These are phyloP conservation scores for Fereydounia khargensis DNA, from an alignment of 1,284 basidiomycete species.

Conservation along the genomic window DNA sequence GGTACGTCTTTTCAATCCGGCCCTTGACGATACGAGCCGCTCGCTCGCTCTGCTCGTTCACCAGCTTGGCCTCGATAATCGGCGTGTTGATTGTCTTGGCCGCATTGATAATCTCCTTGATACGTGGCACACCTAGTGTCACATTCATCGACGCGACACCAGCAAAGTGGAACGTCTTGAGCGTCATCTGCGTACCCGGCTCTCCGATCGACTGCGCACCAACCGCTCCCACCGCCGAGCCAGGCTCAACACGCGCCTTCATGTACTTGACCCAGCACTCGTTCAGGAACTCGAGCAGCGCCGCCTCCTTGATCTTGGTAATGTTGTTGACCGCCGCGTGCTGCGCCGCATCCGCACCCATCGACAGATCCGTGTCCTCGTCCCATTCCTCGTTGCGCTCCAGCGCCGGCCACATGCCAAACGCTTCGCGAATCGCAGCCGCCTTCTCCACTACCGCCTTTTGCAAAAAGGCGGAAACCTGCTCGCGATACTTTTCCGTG, in stretches of 20 bases:
- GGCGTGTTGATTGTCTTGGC: conserved; percentile 95
- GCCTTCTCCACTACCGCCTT: conserved; percentile 71
- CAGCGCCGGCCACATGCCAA: conserved; percentile 81
- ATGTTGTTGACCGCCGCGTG: conserved; percentile 76
- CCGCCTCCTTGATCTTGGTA: conserved; percentile 80
- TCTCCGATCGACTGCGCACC: conserved; percentile 99
- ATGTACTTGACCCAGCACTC: conserved; percentile 73
- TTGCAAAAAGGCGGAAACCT: conserved; percentile 73
- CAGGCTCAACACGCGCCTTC: conserved; percentile 55
- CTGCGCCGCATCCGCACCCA: conserved; percentile 68
- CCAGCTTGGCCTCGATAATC: conserved; percentile 94
- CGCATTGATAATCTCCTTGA: conserved; percentile 99
- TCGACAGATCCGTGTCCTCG: conserved; percentile 71
- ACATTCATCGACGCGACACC: conserved; percentile 99
- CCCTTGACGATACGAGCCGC: conserved; percentile 97
- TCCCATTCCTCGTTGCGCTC: conserved; percentile 76
- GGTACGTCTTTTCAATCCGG: conserved; percentile 87
- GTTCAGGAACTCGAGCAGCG: conserved; percentile 76
- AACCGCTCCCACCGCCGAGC: conserved; percentile 85
- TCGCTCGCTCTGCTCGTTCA: conserved; percentile 68
- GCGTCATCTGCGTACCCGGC: conserved; percentile 98
- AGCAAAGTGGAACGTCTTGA: conserved; percentile 99
- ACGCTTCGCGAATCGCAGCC: conserved; percentile 69
- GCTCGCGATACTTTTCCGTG: conserved; percentile 73
- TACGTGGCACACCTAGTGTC: conserved; percentile 96